Evolutionary conservation across 768 basidiomycete genomes (phyloP).

Genomic region (Rhodotorula graminis): DNA sequence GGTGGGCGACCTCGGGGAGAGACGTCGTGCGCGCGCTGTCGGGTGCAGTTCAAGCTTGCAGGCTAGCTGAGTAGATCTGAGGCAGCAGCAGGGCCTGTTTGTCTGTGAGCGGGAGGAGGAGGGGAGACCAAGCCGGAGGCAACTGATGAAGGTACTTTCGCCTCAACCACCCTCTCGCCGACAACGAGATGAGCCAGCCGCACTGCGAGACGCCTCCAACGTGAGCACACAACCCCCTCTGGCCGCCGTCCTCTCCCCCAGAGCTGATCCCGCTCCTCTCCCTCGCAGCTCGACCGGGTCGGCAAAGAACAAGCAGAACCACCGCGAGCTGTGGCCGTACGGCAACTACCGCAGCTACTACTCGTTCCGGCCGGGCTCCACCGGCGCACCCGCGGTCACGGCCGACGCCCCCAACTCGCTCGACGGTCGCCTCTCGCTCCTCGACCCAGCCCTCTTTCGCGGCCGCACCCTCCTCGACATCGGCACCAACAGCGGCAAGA

Average conservation of each 20-base stretch:
- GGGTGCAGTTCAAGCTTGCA: no score
- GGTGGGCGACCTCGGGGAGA: neutral
- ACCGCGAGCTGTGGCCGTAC: slow-evolving; percentile 5
- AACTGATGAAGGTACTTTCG: neutral
- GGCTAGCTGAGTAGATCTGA: no score
- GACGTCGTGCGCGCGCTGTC: neutral
- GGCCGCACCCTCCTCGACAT: slow-evolving; percentile 66
- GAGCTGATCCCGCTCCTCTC: neutral
- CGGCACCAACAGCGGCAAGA: slow-evolving; percentile 81
- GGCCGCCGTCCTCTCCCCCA: neutral
- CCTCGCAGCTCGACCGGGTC: neutral
- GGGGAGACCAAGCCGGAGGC: neutral
- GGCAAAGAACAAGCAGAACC: neutral
- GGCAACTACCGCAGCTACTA: slow-evolving; percentile 37
- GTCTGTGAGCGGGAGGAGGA: neutral
- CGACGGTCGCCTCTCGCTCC: slow-evolving; percentile 64
- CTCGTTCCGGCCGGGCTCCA: slow-evolving; percentile 38
- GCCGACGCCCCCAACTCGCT: slow-evolving; percentile 36
- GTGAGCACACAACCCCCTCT: neutral
- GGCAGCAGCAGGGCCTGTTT: neutral
- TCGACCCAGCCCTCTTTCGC: slow-evolving; percentile 57
- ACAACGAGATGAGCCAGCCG: no score
- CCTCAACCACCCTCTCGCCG: no score
- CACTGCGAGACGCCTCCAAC: no score
- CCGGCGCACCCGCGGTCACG: neutral